phyloP scores from a whole-genome alignment of 306 rosid species.

The Adenanthera pavonina region DNA sequence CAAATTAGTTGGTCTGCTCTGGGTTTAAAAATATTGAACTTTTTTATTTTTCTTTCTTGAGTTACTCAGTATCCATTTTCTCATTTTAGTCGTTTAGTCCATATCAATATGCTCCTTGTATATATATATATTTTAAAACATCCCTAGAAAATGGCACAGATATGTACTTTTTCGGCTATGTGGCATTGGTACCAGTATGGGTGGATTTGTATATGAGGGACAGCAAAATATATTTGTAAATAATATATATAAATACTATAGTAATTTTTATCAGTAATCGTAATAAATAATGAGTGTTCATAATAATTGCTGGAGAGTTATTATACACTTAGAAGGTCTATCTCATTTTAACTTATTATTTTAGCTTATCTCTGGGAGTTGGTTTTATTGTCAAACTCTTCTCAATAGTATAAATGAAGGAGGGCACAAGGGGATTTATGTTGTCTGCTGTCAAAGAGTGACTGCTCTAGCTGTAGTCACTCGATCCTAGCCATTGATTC shows the following conservation, averaged over 20 bases:
- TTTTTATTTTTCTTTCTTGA: slow-evolving; percentile 12
- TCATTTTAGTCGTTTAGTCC: neutral
- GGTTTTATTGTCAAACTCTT: neutral
- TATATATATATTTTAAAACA: neutral
- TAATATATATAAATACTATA: neutral
- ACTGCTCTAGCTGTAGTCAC: no score
- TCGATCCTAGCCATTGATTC: no score
- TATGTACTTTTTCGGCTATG: neutral
- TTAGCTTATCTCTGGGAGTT: neutral
- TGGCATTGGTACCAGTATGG: no score
- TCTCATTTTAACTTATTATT: neutral
- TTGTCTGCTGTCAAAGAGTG: no score
- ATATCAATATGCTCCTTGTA: neutral
- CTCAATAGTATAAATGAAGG: neutral
- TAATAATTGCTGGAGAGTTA: neutral
- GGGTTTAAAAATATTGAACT: neutral
- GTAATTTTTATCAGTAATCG: neutral
- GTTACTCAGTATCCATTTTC: slow-evolving; percentile 9
- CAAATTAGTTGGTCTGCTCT: neutral
- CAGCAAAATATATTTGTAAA: neutral
- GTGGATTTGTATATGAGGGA: no score
- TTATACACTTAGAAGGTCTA: neutral
- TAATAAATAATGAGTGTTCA: neutral
- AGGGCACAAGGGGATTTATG: neutral
- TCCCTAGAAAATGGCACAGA: slow-evolving; percentile 29